A percentile compares a stretch with the other conserved stretches of the same genome.
phyloP scores from a whole-genome alignment of 2,329 filamentous ascomycete genomes.

The Pseudomassariella vexata region DNA sequence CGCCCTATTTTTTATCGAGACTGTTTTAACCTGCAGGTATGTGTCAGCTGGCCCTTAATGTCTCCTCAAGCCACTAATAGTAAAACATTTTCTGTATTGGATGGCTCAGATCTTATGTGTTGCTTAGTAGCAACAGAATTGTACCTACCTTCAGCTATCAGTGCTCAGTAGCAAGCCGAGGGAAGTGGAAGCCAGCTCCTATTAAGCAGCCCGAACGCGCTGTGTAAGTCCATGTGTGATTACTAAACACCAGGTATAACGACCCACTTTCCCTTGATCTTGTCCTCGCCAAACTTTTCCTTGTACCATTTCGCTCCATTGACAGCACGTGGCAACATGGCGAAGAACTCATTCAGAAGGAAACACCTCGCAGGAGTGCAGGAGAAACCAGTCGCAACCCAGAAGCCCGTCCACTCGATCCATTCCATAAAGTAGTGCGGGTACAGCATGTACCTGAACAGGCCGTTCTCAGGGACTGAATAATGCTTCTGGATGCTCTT shows the following conservation, averaged over 20 bases:
- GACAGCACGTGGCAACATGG: slow-evolving; percentile 83
- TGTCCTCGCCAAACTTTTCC: slow-evolving; percentile 79
- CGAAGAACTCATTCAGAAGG: slow-evolving; percentile 77
- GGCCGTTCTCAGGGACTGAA: slow-evolving; percentile 73
- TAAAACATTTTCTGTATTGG: too few species aligned
- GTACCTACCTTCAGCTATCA: too few species aligned
- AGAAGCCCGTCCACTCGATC: slow-evolving; percentile 92
- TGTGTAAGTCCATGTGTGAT: too few species aligned
- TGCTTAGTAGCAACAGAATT: too few species aligned
- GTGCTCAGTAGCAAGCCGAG: too few species aligned
- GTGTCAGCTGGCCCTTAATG: too few species aligned
- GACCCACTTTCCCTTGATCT: slow-evolving; percentile 68
- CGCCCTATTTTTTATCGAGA: too few species aligned
- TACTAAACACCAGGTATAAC: slow-evolving; percentile 44
- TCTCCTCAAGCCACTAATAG: too few species aligned
- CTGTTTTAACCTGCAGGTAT: too few species aligned
- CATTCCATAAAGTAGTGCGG: slow-evolving; percentile 97
- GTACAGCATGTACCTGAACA: slow-evolving; percentile 79
- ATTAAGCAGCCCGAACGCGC: too few species aligned
- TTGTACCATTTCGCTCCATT: slow-evolving; percentile 82
- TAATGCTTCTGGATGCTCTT: slow-evolving; percentile 72
- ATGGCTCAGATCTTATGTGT: too few species aligned
- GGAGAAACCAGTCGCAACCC: slow-evolving; percentile 62
- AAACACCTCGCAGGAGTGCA: slow-evolving; percentile 77
- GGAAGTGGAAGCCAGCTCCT: too few species aligned